phyloP scores from a whole-genome alignment of 305 asterid genomes.

The Fraxinus paxiana region DNA sequence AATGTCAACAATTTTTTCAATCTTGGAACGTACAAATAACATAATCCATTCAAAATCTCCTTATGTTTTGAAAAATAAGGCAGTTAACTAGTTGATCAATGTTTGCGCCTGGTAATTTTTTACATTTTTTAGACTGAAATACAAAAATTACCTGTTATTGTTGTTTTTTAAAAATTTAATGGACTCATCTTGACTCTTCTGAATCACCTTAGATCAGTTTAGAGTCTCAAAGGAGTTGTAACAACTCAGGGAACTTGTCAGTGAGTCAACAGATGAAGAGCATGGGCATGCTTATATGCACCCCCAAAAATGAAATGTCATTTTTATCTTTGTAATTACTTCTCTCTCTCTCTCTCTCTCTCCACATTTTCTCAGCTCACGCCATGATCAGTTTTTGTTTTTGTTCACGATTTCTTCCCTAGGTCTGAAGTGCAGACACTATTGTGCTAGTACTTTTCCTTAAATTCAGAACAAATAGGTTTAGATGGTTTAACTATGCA shows the following conservation, averaged over 20 bases:
- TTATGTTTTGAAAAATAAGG: background rate
- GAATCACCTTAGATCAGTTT: background rate
- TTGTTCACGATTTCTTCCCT: background rate
- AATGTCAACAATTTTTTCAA: background rate
- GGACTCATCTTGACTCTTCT: background rate
- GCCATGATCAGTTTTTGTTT: background rate
- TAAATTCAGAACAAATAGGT: slow-evolving; percentile 36
- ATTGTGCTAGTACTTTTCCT: slow-evolving; percentile 4
- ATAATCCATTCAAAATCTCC: background rate
- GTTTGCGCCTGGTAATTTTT: slow-evolving; percentile 13
- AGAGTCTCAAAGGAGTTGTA: background rate
- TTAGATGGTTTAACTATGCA: slow-evolving; percentile 42
- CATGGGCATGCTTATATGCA: background rate
- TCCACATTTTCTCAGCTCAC: slow-evolving; percentile 5
- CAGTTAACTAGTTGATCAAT: background rate
- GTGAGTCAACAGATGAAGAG: background rate
- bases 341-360: background rate
- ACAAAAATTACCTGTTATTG: background rate
- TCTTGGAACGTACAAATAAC: background rate
- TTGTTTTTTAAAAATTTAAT: background rate
- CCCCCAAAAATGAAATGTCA: background rate
- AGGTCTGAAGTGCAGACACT: slow-evolving; percentile 5
- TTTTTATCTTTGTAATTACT: background rate
- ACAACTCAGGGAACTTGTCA: background rate
- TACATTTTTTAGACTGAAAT: background rate